These are phyloP conservation scores for Inga oerstediana DNA, from an alignment of 306 rosid genomes.

Conservation along the genomic window DNA sequence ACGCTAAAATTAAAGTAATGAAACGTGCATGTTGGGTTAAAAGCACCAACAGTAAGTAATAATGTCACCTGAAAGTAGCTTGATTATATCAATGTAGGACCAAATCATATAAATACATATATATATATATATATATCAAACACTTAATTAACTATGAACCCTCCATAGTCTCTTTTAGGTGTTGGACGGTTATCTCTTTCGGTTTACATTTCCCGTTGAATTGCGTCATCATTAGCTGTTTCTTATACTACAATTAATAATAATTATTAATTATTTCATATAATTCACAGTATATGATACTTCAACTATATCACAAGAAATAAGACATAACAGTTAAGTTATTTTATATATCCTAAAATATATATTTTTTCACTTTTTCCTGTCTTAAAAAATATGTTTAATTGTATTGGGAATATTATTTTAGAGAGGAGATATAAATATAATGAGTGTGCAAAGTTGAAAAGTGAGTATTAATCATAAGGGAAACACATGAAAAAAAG, in stretches of 20 bases:
- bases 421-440: too few relatives aligned
- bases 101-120: slow-evolving; percentile 5
- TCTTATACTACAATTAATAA: background rate
- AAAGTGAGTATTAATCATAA: too few relatives aligned
- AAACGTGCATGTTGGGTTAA: slow-evolving; percentile 43
- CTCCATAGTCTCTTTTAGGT: slow-evolving; percentile 25
- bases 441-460: too few relatives aligned
- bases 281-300: too few relatives aligned
- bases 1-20: slow-evolving; percentile 26
- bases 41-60: slow-evolving; percentile 19
- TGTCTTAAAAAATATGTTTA: too few relatives aligned
- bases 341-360: too few relatives aligned
- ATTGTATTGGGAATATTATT: too few relatives aligned
- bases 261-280: too few relatives aligned
- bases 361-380: too few relatives aligned
- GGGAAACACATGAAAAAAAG: too few relatives aligned
- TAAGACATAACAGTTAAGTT: too few relatives aligned
- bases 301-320: too few relatives aligned
- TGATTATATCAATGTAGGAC: slow-evolving; percentile 22
- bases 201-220: slow-evolving; percentile 17
- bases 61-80: slow-evolving; percentile 35
- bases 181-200: slow-evolving; percentile 25
- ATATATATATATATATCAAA: slow-evolving; percentile 16
- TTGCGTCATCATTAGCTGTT: slow-evolving; percentile 13
- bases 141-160: slow-evolving; percentile 12